Evolutionary conservation across 495 filamentous ascomycete genomes (phyloP), one percentile per base, ranked within the genome.

Genomic region (Chaetomium fimeti): DNA sequence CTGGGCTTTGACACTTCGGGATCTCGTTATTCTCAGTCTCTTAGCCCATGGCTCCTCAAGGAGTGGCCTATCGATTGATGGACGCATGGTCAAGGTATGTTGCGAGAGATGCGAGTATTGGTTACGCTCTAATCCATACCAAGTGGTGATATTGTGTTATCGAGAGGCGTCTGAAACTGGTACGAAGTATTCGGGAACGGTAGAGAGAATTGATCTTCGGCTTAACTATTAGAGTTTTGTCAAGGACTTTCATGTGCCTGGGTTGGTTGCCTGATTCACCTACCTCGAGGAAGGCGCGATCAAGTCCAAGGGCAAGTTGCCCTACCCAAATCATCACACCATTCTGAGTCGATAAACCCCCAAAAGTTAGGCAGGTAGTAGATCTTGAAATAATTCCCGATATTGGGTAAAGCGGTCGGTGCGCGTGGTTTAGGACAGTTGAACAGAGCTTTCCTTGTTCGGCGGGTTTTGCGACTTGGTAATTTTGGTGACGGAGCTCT

Each of bases 11-110:
- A 49, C n/a, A 27, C n/a, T 53, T 47, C 62, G 43, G 25, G 62
- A 59, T 20, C 9, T n/a, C 22, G 55, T 64, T 2, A 25, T 22
- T 22, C 62, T 12, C 25, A 60, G 57, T 36, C 51, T 32, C n/a
- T 55, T 65, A 11, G 57, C 24, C 63, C 49, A 54, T 2, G 63
- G 57, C 29, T 60, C 62, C 9, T 59, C 53, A 7, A 40, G 22
- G 24, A 27, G 1, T 2, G 28, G 61, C 4, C 13, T 38, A 13
- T 63, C 61, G 2, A 27, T 57, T 22, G 27, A 40, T 27, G 12
- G 28, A 25, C 15, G 42, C 61, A 63, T 63, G 52, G 2, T 57
- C 25, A 27, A 49, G 47, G 18, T 13, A 18, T 28, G 40, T 36
- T 62, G 18, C 43, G 12, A n/a, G 2, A 8, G 45, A 3, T 52